Conservation (phyloP, 768 basidiomycete species). For the Mycena alexandri region DNA sequence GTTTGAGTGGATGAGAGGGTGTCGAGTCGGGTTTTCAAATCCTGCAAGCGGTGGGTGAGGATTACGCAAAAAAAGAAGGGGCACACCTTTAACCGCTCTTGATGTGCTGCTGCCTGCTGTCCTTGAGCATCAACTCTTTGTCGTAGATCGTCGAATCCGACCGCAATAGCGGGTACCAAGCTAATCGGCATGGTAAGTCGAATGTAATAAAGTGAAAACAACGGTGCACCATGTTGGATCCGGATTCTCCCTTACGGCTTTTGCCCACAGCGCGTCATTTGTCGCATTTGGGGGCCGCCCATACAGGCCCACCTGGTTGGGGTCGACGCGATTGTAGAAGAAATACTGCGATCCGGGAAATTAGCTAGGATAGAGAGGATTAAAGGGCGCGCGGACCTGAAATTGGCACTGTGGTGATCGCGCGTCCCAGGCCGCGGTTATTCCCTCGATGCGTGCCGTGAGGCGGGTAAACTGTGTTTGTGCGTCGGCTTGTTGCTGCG, state of each 20-base stretch:
- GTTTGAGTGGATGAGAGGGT: constrained; percentile 71
- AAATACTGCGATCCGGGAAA: constrained; percentile 63
- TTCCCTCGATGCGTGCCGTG: constrained; percentile 69
- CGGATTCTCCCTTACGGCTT: constrained; percentile 84
- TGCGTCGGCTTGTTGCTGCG: constrained; percentile 68
- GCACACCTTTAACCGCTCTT: constrained; percentile 71
- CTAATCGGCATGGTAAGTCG: constrained; percentile 1
- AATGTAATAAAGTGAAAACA: background rate
- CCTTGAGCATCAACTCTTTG: constrained; percentile 83
- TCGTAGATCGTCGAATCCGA: constrained; percentile 87
- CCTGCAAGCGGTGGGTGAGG: constrained; percentile 49
- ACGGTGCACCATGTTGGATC: constrained; percentile 75
- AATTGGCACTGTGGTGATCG: constrained; percentile 79
- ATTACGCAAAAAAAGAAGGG: background rate
- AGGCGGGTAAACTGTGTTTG: constrained; percentile 69
- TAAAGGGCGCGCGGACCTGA: constrained; percentile 66
- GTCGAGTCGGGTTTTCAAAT: constrained; percentile 75
- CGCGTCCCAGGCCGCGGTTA: constrained; percentile 81
- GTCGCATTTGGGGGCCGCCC: constrained; percentile 79
- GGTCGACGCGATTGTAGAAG: constrained; percentile 89
- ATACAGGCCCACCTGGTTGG: constrained; percentile 72
- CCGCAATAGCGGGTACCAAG: constrained; percentile 59
- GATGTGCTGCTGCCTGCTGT: constrained; percentile 73
- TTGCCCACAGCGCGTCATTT: constrained; percentile 82
- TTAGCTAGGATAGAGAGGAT: constrained; percentile 1